Conservation (phyloP, 805 yeast genomes). For the Vanderwaltozyma polyspora region DNA sequence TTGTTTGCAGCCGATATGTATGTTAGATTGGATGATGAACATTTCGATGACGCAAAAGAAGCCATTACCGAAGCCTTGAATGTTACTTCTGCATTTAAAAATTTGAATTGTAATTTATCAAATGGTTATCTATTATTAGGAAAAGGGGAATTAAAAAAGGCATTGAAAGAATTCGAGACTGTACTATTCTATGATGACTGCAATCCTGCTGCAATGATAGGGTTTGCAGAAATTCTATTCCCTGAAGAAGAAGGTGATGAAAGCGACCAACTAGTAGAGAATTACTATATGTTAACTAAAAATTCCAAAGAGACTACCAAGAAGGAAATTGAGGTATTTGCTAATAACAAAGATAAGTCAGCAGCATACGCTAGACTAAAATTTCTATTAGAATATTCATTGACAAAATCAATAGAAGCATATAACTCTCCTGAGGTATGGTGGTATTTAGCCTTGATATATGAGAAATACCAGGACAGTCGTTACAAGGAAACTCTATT, state of each 20-base stretch:
- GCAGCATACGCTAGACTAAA: constrained; percentile 51
- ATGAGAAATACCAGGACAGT: constrained; percentile 47
- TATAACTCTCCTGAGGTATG: constrained; percentile 48
- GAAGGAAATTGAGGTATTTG: constrained; percentile 27
- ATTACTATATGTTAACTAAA: not conserved
- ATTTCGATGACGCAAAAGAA: constrained; percentile 50
- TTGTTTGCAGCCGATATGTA: constrained; percentile 60
- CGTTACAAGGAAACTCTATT: constrained; percentile 42
- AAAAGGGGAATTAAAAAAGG: constrained; percentile 31
- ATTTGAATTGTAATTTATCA: constrained; percentile 19
- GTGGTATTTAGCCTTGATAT: constrained; percentile 54
- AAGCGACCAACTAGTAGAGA: not conserved
- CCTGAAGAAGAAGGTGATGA: constrained; percentile 31
- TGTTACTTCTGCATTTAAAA: constrained; percentile 34
- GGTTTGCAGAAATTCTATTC: constrained; percentile 40
- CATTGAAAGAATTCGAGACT: constrained; percentile 55
- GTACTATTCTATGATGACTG: constrained; percentile 41
- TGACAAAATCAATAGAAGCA: constrained; percentile 31
- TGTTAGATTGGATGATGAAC: constrained; percentile 34
- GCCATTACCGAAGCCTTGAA: constrained; percentile 64
- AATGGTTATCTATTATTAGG: constrained; percentile 27
- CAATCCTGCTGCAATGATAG: constrained; percentile 43
- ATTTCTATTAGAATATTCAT: constrained; percentile 29
- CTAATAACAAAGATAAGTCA: constrained; percentile 42
- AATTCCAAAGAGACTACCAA: not conserved